Evolutionary conservation across 192 early-diverging fungal genomes (phyloP), one percentile per base, ranked within the genome.

Genomic region (Coemansia umbellata): DNA sequence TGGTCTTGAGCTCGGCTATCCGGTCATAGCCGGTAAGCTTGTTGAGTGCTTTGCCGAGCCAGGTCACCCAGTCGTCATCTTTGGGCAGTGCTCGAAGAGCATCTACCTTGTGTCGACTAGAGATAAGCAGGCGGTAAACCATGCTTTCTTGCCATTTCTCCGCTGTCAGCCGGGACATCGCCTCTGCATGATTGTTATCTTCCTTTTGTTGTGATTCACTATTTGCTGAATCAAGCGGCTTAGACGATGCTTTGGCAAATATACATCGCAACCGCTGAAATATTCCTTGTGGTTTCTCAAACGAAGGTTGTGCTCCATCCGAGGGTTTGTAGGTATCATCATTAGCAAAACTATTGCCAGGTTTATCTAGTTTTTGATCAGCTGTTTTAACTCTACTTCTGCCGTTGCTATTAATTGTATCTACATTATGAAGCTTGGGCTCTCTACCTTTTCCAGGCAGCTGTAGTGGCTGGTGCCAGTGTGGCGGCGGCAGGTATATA

Each of bases 1-100:
- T 74, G 36, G 71, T 26, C 56, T 91, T 89, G 5, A 91, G 76
- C 8, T 68, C 47, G 21, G 86, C 80, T 28, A 92, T 82, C 13
- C 78, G 66, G 21, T 80, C 81, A 31, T 88, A 88, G 14, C 89
- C 87, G 8, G 90, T 88, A 27, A 84, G 63, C 48, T 82, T 76
- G 55, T 92, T 92, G 15, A 89, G 77, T 31, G 75, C 79, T 8
- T 65, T 60, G 41, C 63, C 51, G 0, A 61, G 56, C 66, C 63
- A 54, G 2, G 55, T 68, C 23, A 63, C 48, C 69, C 67, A 66
- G 66, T 65, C 58, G 26, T 73, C 63, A 41, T 66, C 59, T 52
- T 63, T 58, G 35, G 70, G 70, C 9, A 74, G 47, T 19, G 37
- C 37, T 8, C 39, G 21, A 6, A 74, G 13, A 5, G 50, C 13